Evolutionary conservation across 352 stramenopile genomes (phyloP), one percentile per base, ranked within the genome.

Genomic region (Globisporangium apiculatum): DNA sequence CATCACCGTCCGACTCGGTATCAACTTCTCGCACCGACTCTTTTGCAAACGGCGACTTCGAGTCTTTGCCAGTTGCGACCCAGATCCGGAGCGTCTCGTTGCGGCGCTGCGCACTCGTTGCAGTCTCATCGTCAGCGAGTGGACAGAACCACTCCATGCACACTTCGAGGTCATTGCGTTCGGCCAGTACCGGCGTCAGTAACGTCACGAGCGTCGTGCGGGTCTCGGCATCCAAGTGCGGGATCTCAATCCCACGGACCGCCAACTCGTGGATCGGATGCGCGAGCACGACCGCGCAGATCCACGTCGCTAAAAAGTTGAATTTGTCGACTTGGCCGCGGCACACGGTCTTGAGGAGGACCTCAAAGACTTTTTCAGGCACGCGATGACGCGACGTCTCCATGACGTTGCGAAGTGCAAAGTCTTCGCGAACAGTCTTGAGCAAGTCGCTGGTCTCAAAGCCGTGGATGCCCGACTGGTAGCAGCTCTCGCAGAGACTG

Each of bases 121-220:
- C 66, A 8, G 71, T 49, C 57, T 88, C 80, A 14, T 89, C 80
- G 10, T 86, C 76, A 5, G 72, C 80, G 31, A 91, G 73, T 48
- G 82, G 83, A 15, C 75, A 85, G 65, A 95, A 93, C 85, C 85
- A 93, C 55, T 95, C 85, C 81, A 95, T 91, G 63, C 79, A 92
- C 35, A 95, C 80, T 61, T 92, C 83, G 0, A 95, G 58, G 60
- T 95, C 85, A 11, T 73, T 89, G 50, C 83, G 85, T 58, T 95
- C 79, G 9, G 85, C 80, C 0, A 93, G 67, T 53, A 91, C 79
- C 6, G 85, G 85, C n/a, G 81, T 95, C 37, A 93, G 68, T 58
- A 92, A 63, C 64, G 85, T 65, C 42, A 89, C 83, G 18, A 95
- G 72, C 24, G 73, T 87, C 42, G 67, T 69, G 42, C 83, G 83